A percentile compares a stretch with the other conserved stretches of the same genome.
Evolutionary conservation across 1,139 yeast species (phyloP).

Genomic region (Hyphopichia pseudoburtonii): DNA sequence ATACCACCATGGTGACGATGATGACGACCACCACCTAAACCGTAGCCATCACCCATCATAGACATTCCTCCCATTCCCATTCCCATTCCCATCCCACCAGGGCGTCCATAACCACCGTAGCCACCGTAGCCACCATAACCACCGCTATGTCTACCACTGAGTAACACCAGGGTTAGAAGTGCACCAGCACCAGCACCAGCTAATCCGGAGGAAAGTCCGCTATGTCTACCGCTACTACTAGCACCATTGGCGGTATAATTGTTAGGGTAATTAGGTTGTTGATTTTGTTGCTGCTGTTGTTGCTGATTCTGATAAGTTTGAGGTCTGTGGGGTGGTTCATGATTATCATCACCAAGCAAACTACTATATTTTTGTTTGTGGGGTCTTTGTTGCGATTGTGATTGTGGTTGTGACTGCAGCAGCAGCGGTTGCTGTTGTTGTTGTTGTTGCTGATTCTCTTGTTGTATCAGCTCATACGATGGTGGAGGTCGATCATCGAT

Average conservation of each 20-base stretch:
- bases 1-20: neutral
- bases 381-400: constrained; percentile 1
- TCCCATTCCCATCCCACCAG: neutral
- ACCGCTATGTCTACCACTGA: neutral
- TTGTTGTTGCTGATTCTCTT: neutral
- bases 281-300: too few species aligned
- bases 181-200: constrained; percentile 3
- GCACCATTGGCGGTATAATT: too few species aligned
- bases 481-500: constrained; percentile 2
- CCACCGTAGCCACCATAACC: constrained; percentile 1
- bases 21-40: neutral
- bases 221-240: neutral
- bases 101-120: constrained; percentile 1
- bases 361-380: neutral
- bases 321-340: too few species aligned
- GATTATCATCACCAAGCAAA: neutral
- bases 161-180: neutral
- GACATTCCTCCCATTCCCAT: neutral
- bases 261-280: too few species aligned
- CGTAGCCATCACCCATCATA: neutral
- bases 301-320: too few species aligned
- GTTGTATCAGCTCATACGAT: neutral
- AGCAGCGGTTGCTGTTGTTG: constrained; percentile 4
- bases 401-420: constrained; percentile 3
- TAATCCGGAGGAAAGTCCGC: neutral